Percentiles rank a stretch among this genome's conserved stretches.
Evolutionary conservation across 2,329 filamentous ascomycete genomes (phyloP).

Genomic region (Ophiostoma australiae): DNA sequence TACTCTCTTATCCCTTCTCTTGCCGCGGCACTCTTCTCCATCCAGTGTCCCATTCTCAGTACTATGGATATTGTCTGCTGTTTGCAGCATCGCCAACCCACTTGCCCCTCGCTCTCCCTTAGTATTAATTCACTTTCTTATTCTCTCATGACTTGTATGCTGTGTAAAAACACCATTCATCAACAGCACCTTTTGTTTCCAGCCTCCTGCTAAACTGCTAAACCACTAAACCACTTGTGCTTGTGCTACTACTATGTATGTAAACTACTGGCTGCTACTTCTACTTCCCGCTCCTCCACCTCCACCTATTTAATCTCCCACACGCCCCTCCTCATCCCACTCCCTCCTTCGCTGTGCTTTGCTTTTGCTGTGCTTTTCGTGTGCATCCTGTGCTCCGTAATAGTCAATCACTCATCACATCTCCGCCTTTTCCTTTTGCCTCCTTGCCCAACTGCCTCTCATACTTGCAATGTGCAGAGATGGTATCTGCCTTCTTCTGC

Average conservation of each 20-base stretch:
- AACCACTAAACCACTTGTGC: too few relatives aligned
- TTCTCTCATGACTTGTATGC: neutral
- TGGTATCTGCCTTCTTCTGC: neutral
- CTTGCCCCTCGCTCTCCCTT: neutral
- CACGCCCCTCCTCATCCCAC: slow-evolving; percentile 3
- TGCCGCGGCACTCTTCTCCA: neutral
- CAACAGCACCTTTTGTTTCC: slow-evolving; percentile 10
- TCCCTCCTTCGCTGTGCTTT: neutral
- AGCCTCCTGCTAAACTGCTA: neutral
- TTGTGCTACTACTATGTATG: neutral
- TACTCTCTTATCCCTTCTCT: neutral
- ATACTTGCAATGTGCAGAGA: neutral
- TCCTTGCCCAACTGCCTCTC: neutral
- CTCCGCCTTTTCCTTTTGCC: slow-evolving; percentile 1
- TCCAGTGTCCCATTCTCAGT: neutral
- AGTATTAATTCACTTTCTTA: too few relatives aligned
- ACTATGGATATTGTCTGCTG: neutral
- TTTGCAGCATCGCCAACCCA: slow-evolving; percentile 4
- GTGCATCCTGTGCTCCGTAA: neutral
- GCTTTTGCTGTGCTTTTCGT: neutral
- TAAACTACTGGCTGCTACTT: neutral
- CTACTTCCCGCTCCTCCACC: neutral
- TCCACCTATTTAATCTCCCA: slow-evolving; percentile 5
- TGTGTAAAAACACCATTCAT: neutral
- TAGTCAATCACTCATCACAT: neutral